These are phyloP conservation scores for Sistotremastrum suecicum DNA, from an alignment of 768 basidiomycete species.

Conservation along the genomic window DNA sequence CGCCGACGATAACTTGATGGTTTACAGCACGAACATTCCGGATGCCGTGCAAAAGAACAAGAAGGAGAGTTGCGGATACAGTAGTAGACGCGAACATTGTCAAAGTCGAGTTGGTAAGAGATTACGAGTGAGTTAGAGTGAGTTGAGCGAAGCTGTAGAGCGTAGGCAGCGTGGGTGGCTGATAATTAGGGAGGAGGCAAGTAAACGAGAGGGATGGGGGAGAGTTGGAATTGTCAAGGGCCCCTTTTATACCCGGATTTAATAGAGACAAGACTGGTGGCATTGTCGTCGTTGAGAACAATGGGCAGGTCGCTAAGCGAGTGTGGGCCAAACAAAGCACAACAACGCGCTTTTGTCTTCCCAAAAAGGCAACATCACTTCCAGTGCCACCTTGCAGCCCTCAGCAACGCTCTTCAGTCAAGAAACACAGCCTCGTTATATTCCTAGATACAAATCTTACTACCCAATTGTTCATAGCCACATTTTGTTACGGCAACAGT, in stretches of 20 bases:
- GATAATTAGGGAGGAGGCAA: too few relatives aligned
- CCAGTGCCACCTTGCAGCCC: neutral
- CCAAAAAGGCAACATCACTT: neutral
- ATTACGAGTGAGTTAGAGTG: too few relatives aligned
- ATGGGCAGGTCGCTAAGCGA: neutral
- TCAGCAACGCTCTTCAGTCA: neutral
- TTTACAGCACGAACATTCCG: constrained; percentile 21
- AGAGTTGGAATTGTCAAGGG: neutral
- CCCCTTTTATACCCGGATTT: neutral
- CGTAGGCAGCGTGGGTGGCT: too few relatives aligned
- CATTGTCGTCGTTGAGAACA: neutral
- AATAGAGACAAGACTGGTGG: neutral
- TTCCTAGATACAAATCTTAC: neutral
- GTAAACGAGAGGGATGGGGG: neutral
- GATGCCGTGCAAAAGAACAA: constrained; percentile 11
- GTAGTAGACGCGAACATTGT: constrained; percentile 10
- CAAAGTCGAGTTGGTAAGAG: constrained; percentile 6
- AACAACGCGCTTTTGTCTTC: too few relatives aligned
- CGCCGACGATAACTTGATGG: constrained; percentile 35
- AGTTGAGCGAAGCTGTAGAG: too few relatives aligned
- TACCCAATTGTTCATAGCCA: neutral
- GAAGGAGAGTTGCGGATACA: constrained; percentile 8
- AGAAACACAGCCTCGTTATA: neutral
- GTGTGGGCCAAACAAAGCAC: too few relatives aligned
- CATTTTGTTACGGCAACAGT: neutral